Conservation (phyloP, 768 basidiomycete species). For the Asterophora lycoperdoides region DNA sequence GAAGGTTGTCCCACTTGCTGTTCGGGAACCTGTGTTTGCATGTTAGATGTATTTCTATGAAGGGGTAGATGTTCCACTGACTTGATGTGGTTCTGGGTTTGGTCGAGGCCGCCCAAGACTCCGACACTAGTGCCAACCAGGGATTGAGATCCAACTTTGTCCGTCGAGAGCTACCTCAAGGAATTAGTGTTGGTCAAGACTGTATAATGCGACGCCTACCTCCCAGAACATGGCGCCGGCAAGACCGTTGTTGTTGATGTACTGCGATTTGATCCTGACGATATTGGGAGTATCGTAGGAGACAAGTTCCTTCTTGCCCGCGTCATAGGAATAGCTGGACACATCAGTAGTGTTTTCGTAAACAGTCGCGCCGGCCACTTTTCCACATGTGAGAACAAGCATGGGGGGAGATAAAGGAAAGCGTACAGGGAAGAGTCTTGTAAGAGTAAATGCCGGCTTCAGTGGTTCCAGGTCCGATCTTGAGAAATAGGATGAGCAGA, state of each 20-base stretch:
- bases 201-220: conserved; percentile 21
- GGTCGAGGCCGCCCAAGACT: conserved; percentile 51
- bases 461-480: conserved; percentile 71
- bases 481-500: not conserved
- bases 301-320: conserved; percentile 60
- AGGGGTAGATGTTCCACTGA: conserved; percentile 21
- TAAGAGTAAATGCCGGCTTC: conserved; percentile 77
- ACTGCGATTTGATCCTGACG: conserved; percentile 61
- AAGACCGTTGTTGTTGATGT: conserved; percentile 55
- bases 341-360: conserved; percentile 65
- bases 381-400: not conserved
- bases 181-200: not conserved
- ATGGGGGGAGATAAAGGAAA: not conserved
- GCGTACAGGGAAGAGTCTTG: conserved; percentile 56
- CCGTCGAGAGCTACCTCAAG: conserved; percentile 47
- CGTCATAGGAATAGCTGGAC: conserved; percentile 76
- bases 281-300: conserved; percentile 76
- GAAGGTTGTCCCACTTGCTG: conserved; percentile 70
- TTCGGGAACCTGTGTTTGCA: conserved; percentile 46
- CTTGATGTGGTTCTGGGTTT: conserved; percentile 63
- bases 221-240: conserved; percentile 78
- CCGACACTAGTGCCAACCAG: conserved; percentile 48
- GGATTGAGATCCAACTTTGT: conserved; percentile 55
- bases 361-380: conserved; percentile 52
- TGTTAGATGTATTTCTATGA: not conserved